A percentile compares a stretch with the other conserved stretches of the same genome.
Evolutionary conservation across 192 early-diverging fungal genomes (phyloP).

Genomic region (Linnemannia exigua): DNA sequence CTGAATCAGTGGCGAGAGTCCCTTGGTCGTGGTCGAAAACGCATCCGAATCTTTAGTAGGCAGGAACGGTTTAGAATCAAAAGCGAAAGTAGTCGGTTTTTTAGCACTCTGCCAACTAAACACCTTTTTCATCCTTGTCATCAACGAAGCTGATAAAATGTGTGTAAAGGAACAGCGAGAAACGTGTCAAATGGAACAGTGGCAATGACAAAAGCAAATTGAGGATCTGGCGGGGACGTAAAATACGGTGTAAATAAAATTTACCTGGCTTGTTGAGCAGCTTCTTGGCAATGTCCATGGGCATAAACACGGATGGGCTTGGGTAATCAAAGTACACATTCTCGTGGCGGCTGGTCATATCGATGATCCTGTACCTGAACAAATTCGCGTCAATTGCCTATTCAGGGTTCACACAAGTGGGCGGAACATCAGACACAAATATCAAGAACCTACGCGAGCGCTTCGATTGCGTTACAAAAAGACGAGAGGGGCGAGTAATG

Average conservation of each 20-base stretch:
- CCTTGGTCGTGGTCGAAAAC: conserved; percentile 29
- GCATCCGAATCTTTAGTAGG: conserved; percentile 34
- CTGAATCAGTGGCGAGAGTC: conserved; percentile 73
- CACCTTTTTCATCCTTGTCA: conserved; percentile 3
- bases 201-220: neutral
- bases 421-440: too few species aligned
- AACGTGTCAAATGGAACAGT: conserved; percentile 11
- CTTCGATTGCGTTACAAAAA: neutral
- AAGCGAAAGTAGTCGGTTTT: conserved; percentile 17
- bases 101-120: conserved; percentile 10
- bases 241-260: neutral
- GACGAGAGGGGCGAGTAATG: neutral
- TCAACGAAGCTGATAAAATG: neutral
- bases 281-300: conserved; percentile 55
- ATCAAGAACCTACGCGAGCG: too few species aligned
- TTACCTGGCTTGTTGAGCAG: conserved; percentile 51
- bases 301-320: conserved; percentile 44
- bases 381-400: conserved; percentile 50
- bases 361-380: conserved; percentile 52
- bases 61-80: conserved; percentile 27
- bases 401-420: neutral
- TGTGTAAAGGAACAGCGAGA: neutral
- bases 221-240: neutral
- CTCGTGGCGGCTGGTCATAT: conserved; percentile 39
- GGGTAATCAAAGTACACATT: conserved; percentile 52